These are phyloP conservation scores for Copromyces sp. DNA, from an alignment of 495 filamentous ascomycete genomes.

Conservation along the genomic window DNA sequence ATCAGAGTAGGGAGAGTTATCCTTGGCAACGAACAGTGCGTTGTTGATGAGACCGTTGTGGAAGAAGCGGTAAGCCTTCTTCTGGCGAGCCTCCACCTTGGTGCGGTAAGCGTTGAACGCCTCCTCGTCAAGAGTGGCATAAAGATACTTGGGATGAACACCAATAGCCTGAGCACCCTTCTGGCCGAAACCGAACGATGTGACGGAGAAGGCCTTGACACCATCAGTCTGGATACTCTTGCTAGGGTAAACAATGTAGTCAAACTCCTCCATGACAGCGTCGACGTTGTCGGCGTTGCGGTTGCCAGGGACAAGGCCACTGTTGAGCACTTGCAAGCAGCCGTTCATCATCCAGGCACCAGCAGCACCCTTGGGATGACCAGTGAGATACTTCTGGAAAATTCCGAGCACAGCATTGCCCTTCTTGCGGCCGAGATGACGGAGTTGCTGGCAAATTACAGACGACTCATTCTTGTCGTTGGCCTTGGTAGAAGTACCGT, in stretches of 20 bases:
- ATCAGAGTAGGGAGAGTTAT: constrained; percentile 77
- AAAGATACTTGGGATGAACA: constrained; percentile 93
- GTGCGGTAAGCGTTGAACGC: constrained; percentile 72
- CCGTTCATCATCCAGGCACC: constrained; percentile 99
- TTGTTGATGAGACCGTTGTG: constrained; percentile 97
- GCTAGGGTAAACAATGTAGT: constrained; percentile 95
- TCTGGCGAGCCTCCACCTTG: constrained; percentile 86
- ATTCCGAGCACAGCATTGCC: constrained; percentile 94
- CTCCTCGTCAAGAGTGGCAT: constrained; percentile 79
- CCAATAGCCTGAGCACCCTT: constrained; percentile 97
- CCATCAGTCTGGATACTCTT: constrained; percentile 95
- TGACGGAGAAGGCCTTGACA: constrained; percentile 95
- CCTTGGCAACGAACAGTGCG: constrained; percentile 92
- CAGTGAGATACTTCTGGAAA: constrained; percentile 99
- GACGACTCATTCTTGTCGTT: constrained; percentile 99
- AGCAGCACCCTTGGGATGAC: constrained; percentile 97
- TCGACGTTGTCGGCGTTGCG: constrained; percentile 98
- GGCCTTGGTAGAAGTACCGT: constrained; percentile 94
- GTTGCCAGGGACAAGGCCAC: constrained; percentile 89
- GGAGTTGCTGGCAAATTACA: constrained; percentile 92
- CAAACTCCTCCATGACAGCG: constrained; percentile 89
- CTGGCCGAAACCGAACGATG: constrained; percentile 98
- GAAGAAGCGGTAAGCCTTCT: constrained; percentile 97
- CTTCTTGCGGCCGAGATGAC: constrained; percentile 87
- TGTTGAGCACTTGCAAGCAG: constrained; percentile 87